phyloP scores from a whole-genome alignment of 352 stramenopile genomes.

The Globisporangium splendens region DNA sequence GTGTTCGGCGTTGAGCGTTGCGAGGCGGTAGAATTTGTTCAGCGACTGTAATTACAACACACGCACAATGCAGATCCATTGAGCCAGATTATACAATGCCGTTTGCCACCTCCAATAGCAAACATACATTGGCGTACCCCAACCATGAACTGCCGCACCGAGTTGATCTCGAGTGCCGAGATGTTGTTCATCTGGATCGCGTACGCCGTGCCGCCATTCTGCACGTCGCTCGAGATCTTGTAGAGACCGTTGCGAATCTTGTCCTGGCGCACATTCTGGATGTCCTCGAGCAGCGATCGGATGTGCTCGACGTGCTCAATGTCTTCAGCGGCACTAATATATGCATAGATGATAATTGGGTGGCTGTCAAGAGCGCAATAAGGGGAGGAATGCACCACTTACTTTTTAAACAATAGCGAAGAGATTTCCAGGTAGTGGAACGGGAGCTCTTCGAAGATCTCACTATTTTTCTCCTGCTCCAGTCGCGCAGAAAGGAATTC shows the following conservation, averaged over 20 bases:
- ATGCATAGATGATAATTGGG: neutral
- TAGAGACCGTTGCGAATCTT: slow-evolving; percentile 88
- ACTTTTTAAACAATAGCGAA: slow-evolving; percentile 84
- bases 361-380: neutral
- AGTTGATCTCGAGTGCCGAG: slow-evolving; percentile 82
- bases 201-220: slow-evolving; percentile 65
- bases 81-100: neutral
- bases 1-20: slow-evolving; percentile 45
- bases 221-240: slow-evolving; percentile 73
- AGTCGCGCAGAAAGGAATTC: slow-evolving; percentile 55
- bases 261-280: slow-evolving; percentile 87
- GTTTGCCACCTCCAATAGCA: no score
- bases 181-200: slow-evolving; percentile 90
- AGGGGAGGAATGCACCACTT: slow-evolving; percentile 12
- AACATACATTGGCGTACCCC: slow-evolving; percentile 31
- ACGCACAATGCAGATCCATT: neutral
- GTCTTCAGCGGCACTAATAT: slow-evolving; percentile 67
- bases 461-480: slow-evolving; percentile 68
- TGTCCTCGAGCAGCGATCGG: slow-evolving; percentile 79
- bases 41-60: slow-evolving; percentile 39
- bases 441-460: slow-evolving; percentile 76
- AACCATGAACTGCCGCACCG: slow-evolving; percentile 86
- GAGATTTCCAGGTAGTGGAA: slow-evolving; percentile 88
- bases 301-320: slow-evolving; percentile 82
- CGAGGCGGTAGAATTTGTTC: slow-evolving; percentile 74